Conservation (phyloP, 805 yeast genomes). For the Huiozyma naganishii region DNA sequence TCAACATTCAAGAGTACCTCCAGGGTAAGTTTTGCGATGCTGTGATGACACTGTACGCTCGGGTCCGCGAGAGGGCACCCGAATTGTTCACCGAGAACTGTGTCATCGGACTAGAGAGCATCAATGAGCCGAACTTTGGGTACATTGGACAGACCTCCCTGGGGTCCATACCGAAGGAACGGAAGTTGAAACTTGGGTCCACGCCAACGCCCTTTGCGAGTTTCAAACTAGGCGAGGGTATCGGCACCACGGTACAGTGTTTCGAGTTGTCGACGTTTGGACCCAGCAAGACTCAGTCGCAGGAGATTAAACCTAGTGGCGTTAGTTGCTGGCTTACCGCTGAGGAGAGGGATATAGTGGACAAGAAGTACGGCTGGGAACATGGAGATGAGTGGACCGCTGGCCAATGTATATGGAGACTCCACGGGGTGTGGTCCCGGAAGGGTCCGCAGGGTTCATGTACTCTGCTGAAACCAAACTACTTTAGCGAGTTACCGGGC, state of each 20-base stretch:
- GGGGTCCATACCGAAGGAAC: conserved; percentile 42
- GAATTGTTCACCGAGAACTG: conserved; percentile 35
- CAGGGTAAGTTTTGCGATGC: conserved; percentile 54
- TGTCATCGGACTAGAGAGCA: conserved; percentile 61
- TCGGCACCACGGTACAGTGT: conserved; percentile 52
- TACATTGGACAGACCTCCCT: conserved; percentile 54
- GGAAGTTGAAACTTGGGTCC: conserved; percentile 64
- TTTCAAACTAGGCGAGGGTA: conserved; percentile 70
- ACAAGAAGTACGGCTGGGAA: conserved; percentile 58
- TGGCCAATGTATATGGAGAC: conserved; percentile 74
- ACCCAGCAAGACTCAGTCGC: conserved; percentile 52
- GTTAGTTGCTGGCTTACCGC: conserved; percentile 54
- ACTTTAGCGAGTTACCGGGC: conserved; percentile 29
- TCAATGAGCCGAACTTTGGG: conserved; percentile 82
- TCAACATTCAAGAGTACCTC: conserved; percentile 67
- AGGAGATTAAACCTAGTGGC: conserved; percentile 55
- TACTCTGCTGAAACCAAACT: conserved; percentile 36
- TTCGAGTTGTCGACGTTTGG: conserved; percentile 70
- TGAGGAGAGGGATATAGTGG: conserved; percentile 35
- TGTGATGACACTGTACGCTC: conserved; percentile 35
- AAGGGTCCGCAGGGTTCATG: conserved; percentile 21
- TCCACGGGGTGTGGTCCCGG: conserved; percentile 67
- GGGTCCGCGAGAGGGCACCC: conserved; percentile 33
- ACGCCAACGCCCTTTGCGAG: conserved; percentile 75
- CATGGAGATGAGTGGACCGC: conserved; percentile 55